phyloP scores from a whole-genome alignment of 2,329 filamentous ascomycete genomes.

The Immersiporthe knoxdaviesiana region DNA sequence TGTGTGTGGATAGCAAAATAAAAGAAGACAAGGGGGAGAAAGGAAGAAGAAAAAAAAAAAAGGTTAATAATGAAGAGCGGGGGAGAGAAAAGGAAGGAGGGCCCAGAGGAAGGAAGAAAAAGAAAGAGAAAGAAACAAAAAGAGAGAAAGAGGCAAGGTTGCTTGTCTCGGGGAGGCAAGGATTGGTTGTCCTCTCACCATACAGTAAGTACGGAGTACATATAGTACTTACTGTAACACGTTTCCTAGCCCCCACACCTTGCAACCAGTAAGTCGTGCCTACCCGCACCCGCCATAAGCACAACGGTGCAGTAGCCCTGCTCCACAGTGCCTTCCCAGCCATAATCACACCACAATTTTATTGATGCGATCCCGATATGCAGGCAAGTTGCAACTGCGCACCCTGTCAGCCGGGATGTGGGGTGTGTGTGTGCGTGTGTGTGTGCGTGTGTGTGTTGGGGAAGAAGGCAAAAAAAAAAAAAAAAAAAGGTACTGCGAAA shows the following conservation, averaged over 20 bases:
- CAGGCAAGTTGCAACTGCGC: neutral
- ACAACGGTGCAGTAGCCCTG: constrained; percentile 6
- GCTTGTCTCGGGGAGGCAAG: neutral
- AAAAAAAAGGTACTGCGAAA: neutral
- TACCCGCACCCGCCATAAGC: constrained; percentile 6
- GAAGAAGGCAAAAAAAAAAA: neutral
- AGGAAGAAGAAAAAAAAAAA: neutral
- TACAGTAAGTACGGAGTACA: too few relatives aligned
- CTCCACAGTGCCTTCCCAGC: neutral
- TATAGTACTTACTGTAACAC: too few relatives aligned
- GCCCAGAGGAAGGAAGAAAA: neutral
- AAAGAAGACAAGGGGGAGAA: neutral
- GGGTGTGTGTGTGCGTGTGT: neutral
- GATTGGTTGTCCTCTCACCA: neutral
- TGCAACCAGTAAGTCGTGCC: neutral
- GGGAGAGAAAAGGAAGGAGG: neutral
- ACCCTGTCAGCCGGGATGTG: neutral
- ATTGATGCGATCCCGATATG: neutral
- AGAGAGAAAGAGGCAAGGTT: neutral
- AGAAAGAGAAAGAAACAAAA: neutral
- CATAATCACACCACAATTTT: neutral
- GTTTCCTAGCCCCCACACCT: neutral
- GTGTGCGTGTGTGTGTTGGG: neutral
- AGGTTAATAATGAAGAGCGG: neutral
- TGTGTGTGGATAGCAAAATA: neutral